These are phyloP conservation scores for Cercospora beticola DNA, from an alignment of 2,329 filamentous ascomycete species.

Conservation along the genomic window DNA sequence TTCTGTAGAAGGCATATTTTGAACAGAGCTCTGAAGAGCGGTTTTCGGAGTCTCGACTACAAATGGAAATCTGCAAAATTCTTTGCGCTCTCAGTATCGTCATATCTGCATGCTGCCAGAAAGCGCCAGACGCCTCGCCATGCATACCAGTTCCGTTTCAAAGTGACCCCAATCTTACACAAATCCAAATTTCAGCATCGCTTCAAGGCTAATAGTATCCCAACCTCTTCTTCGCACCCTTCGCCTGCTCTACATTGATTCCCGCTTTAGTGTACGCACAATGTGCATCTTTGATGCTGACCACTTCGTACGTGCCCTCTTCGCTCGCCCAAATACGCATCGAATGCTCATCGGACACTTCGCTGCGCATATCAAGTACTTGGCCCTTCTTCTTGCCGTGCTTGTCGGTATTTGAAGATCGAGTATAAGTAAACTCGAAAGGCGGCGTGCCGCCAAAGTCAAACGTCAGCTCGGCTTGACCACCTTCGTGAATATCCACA, in stretches of 20 bases:
- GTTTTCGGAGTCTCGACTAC: neutral
- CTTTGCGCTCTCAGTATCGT: neutral
- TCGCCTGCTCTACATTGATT: conserved; percentile 39
- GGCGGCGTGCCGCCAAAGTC: conserved; percentile 94
- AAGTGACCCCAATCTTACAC: neutral
- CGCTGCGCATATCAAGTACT: conserved; percentile 87
- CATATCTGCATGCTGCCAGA: neutral
- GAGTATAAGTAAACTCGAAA: conserved; percentile 96
- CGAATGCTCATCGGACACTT: conserved; percentile 75
- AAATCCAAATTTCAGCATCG: conserved; percentile 1
- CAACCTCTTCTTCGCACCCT: conserved; percentile 36
- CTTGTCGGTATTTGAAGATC: conserved; percentile 78
- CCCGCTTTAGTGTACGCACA: conserved; percentile 82
- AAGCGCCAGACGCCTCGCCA: conserved; percentile 12
- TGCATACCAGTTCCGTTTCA: neutral
- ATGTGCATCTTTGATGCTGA: conserved; percentile 89
- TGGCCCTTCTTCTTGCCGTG: conserved; percentile 62
- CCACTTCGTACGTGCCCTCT: conserved; percentile 96
- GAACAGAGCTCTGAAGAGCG: neutral
- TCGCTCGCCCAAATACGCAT: conserved; percentile 83
- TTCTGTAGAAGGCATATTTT: neutral
- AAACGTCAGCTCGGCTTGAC: conserved; percentile 88
- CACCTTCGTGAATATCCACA: conserved; percentile 95
- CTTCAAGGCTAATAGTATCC: conserved; percentile 34
- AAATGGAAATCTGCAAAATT: neutral